Base-by-base conservation (phyloP, 2,329 filamentous ascomycete genomes). In the Colletotrichum tropicicola region DNA sequence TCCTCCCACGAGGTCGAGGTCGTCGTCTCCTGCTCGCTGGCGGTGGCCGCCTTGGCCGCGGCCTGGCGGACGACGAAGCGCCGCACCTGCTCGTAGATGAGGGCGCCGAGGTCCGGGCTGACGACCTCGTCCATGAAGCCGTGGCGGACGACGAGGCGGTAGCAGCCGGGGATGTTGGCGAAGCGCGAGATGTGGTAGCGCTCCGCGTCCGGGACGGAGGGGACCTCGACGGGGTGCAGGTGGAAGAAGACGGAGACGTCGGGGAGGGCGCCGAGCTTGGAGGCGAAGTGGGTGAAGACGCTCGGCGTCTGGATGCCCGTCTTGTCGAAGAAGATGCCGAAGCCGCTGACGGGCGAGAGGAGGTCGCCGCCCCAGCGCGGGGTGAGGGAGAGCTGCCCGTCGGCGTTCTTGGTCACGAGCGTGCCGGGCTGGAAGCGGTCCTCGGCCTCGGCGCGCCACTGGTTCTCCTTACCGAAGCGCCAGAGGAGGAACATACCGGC, bases 281-380 rank as follows among this genome's bases (percentile, higher is more conserved):
- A 85, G 9, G 92, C 81, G 72, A 93, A 94, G 55, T 94, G 89
- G 4, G 88, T 86, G 74, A 92, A 93, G 9, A 91, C 89, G 7
- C 84, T 85, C 2, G 90, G 91, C 0, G 86, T 87, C 5, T 85
- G 84, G 37, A 87, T 84, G 44, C 91, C 91, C 1, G 87, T 83
- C 76, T 94, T 94, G 78, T 94, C 92, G 73, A 94, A 93, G 79
- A 92, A 94, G 58, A 94, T 88, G 1, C 90, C 91, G 6, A 87
- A 83, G 27, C 83, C 92, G 59, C 80, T 82, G 55, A 87, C 85
- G 0, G 78, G 79, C 27, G 80, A 83, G 8, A 83, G 69, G 13
- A 74, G 68, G 3, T 80, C 79, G 41, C 80, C 78, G 45, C 82
- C 81, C 74, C 77, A 83, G 30, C 76, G 75, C 2, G 75, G 72